Percentiles rank a stretch among this genome's conserved stretches.
Conservation (phyloP, 2,329 filamentous ascomycete genomes). For the Fusarium metavorans region DNA sequence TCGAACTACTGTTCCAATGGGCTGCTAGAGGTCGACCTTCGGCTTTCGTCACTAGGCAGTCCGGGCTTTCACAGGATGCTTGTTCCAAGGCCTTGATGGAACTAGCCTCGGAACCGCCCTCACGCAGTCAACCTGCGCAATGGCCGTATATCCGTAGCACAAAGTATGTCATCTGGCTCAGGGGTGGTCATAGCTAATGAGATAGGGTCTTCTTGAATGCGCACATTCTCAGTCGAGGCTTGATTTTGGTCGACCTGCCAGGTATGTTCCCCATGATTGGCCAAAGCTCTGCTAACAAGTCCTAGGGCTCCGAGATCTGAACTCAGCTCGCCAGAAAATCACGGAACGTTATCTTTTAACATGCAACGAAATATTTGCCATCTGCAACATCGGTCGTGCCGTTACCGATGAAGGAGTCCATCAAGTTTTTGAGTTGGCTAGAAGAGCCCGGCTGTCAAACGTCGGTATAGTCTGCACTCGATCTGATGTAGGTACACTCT, state of each 20-base stretch:
- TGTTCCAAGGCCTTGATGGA: conserved; percentile 51
- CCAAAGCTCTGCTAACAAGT: neutral
- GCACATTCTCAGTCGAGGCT: conserved; percentile 60
- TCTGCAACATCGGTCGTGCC: conserved; percentile 57
- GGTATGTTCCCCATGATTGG: conserved; percentile 45
- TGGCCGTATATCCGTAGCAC: conserved; percentile 62
- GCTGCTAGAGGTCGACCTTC: conserved; percentile 22
- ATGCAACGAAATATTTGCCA: conserved; percentile 61
- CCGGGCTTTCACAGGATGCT: conserved; percentile 22
- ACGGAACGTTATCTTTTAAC: conserved; percentile 59
- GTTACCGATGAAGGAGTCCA: conserved; percentile 55
- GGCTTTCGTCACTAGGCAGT: neutral
- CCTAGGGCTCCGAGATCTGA: conserved; percentile 58
- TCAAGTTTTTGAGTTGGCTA: conserved; percentile 56
- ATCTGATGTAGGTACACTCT: conserved; percentile 48
- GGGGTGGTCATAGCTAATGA: conserved; percentile 17
- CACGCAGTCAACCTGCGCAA: conserved; percentile 31
- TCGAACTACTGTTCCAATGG: conserved; percentile 42
- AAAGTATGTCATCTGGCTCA: conserved; percentile 45
- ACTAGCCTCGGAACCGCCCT: conserved; percentile 52
- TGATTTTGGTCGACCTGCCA: conserved; percentile 62
- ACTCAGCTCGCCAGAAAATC: conserved; percentile 56
- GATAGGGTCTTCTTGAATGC: conserved; percentile 58
- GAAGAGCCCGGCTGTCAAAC: conserved; percentile 51
- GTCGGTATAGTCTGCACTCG: conserved; percentile 58